These are phyloP conservation scores for Macrophomina tecta DNA, from an alignment of 2,329 filamentous ascomycete species.

Conservation along the genomic window DNA sequence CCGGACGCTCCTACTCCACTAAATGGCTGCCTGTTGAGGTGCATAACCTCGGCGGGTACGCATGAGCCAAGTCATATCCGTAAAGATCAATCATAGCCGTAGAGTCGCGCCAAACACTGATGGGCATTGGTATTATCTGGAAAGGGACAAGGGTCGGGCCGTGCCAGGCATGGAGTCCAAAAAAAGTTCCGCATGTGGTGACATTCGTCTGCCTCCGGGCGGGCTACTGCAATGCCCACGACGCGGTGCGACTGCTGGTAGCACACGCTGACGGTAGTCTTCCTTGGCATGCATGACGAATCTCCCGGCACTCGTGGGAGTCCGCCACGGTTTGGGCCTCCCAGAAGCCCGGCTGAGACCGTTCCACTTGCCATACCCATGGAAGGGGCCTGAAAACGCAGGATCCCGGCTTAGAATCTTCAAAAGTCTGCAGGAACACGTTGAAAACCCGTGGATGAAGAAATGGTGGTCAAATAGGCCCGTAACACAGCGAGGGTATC, in stretches of 20 bases:
- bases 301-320: slow-evolving; percentile 1
- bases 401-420: neutral
- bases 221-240: neutral
- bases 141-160: neutral
- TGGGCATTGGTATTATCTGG: neutral
- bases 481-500: slow-evolving; percentile 5
- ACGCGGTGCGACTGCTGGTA: neutral
- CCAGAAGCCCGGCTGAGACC: slow-evolving; percentile 20
- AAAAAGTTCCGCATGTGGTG: neutral
- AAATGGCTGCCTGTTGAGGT: no score
- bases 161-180: slow-evolving; percentile 1
- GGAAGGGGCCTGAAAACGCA: neutral
- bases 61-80: no score
- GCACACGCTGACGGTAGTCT: neutral
- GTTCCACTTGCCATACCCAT: slow-evolving; percentile 14
- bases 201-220: neutral
- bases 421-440: slow-evolving; percentile 27
- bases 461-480: neutral
- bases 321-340: slow-evolving; percentile 11
- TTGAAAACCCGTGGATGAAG: slow-evolving; percentile 1
- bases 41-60: no score
- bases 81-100: neutral
- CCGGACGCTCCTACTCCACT: no score
- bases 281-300: slow-evolving; percentile 16
- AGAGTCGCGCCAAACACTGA: neutral